Percentiles rank a stretch among this genome's conserved stretches.
Conservation (phyloP, 148 eudicot species). For the Cornus kousa region DNA sequence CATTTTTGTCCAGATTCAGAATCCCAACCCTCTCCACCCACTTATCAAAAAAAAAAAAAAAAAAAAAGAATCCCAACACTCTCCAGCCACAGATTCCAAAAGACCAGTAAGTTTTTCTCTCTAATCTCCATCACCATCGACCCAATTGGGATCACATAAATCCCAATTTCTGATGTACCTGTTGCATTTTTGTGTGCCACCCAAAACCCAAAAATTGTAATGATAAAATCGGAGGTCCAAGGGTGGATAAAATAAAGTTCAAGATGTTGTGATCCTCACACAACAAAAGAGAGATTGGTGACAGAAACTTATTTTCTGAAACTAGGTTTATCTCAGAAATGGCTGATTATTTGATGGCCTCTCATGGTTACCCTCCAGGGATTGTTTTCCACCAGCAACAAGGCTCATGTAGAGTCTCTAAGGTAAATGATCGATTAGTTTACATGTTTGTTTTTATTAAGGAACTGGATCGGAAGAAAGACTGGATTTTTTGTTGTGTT, state of each 20-base stretch:
- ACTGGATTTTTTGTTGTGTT: not conserved
- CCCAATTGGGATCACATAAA: conserved; percentile 6
- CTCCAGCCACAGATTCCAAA: not conserved
- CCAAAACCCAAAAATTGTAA: conserved; percentile 1
- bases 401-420: conserved; percentile 21
- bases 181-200: not conserved
- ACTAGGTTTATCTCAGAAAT: conserved; percentile 32
- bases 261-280: not conserved
- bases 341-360: conserved; percentile 43
- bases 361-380: conserved; percentile 44
- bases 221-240: not conserved
- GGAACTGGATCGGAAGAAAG: not conserved
- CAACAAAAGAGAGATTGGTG: not conserved
- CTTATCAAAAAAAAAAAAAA: too few relatives aligned
- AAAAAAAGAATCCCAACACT: too few relatives aligned
- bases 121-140: too few relatives aligned
- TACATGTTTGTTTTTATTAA: not conserved
- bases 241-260: not conserved
- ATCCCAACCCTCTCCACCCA: not conserved
- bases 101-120: too few relatives aligned
- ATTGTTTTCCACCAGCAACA: conserved; percentile 35
- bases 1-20: not conserved
- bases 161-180: not conserved
- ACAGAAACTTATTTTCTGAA: conserved; percentile 29
- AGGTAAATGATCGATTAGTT: conserved; percentile 28